These are phyloP conservation scores for Kodamaea sagamina DNA, from an alignment of 805 yeast genomes.

Conservation along the genomic window DNA sequence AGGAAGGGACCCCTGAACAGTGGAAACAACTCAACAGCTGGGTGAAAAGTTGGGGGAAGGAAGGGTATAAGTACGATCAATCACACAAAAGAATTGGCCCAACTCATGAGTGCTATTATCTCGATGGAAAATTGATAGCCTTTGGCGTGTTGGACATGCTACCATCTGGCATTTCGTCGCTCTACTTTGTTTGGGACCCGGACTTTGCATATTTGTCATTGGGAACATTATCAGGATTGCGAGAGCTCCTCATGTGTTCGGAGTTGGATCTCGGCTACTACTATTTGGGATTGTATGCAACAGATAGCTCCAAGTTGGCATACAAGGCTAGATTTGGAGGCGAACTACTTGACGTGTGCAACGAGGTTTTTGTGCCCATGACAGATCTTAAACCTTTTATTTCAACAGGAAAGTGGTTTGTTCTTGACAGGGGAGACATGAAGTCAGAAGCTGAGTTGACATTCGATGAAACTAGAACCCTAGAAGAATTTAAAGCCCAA, in stretches of 20 bases:
- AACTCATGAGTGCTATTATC: conserved; percentile 76
- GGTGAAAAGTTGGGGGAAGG: conserved; percentile 28
- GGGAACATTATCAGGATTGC: conserved; percentile 75
- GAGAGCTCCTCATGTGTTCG: conserved; percentile 62
- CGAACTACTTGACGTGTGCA: conserved; percentile 59
- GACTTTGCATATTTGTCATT: conserved; percentile 66
- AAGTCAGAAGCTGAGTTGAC: not conserved
- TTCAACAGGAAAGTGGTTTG: conserved; percentile 34
- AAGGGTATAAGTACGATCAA: not conserved
- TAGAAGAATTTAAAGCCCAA: conserved; percentile 5
- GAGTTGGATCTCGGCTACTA: conserved; percentile 54
- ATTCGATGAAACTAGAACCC: not conserved
- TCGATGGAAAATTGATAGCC: conserved; percentile 64
- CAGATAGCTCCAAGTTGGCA: conserved; percentile 78
- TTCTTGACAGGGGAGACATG: conserved; percentile 20
- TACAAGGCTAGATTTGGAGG: conserved; percentile 83
- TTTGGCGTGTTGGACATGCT: conserved; percentile 75
- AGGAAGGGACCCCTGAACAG: conserved; percentile 24
- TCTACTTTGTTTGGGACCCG: conserved; percentile 88
- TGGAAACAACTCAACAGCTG: conserved; percentile 48
- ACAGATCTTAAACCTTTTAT: conserved; percentile 29
- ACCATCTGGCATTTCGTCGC: conserved; percentile 76
- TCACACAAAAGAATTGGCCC: conserved; percentile 50
- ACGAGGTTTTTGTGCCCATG: conserved; percentile 45
- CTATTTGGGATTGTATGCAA: conserved; percentile 78